phyloP scores from a whole-genome alignment of 163 green algal species.

The Scenedesmus sp. region DNA sequence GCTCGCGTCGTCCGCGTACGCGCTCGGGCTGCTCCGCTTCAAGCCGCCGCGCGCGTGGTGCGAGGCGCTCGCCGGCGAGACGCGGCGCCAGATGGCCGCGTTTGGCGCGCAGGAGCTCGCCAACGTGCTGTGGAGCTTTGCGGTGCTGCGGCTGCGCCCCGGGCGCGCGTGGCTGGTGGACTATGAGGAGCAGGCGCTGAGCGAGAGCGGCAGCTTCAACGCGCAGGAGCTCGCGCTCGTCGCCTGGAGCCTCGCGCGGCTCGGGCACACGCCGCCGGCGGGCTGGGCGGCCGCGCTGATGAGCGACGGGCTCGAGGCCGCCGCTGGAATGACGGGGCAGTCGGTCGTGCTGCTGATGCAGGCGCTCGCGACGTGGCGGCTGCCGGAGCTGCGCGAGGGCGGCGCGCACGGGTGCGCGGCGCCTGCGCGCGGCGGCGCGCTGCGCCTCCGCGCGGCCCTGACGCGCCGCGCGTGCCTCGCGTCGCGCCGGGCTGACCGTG shows the following conservation, averaged over 20 bases:
- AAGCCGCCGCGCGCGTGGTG: neutral
- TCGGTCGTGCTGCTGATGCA: constrained; percentile 28
- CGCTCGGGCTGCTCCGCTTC: constrained; percentile 34
- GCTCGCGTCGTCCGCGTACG: constrained; percentile 25
- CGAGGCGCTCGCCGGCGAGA: constrained; percentile 3
- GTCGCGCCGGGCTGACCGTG: no score
- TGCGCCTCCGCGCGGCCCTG: neutral
- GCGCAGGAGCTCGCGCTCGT: constrained; percentile 23
- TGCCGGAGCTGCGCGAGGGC: neutral
- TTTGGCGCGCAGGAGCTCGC: constrained; percentile 42
- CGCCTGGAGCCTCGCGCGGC: constrained; percentile 14
- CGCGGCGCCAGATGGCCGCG: constrained; percentile 21
- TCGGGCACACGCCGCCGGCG: constrained; percentile 1
- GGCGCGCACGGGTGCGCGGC: constrained; percentile 16
- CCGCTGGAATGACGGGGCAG: neutral
- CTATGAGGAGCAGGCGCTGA: constrained; percentile 21
- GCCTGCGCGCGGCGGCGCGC: neutral
- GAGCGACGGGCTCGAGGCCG: neutral
- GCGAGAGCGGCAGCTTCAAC: constrained; percentile 35
- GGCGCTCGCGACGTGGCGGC: constrained; percentile 23
- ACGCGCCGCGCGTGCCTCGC: neutral
- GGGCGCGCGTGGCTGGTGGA: constrained; percentile 15
- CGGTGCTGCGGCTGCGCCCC: constrained; percentile 23
- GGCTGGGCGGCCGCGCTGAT: constrained; percentile 9
- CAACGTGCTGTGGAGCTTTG: constrained; percentile 41